These are phyloP conservation scores for Zostera marina DNA, from an alignment of 116 monocot genomes.

Conservation along the genomic window DNA sequence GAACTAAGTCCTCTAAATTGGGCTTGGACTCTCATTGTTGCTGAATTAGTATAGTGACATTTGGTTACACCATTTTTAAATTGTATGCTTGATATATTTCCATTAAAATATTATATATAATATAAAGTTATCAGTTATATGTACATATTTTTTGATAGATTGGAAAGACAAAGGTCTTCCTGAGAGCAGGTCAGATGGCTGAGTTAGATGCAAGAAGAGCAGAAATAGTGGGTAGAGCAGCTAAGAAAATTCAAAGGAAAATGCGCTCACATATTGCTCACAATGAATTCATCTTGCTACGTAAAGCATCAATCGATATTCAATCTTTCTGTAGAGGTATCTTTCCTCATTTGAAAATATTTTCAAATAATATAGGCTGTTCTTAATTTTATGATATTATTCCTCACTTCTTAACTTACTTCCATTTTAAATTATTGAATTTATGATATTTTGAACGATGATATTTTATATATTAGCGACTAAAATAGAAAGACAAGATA, in stretches of 20 bases:
- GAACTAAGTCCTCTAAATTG: no score
- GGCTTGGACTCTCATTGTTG: no score
- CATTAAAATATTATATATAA: not conserved
- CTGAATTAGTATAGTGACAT: not conserved
- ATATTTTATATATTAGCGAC: no score
- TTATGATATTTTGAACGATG: no score
- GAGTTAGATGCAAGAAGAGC: slow-evolving; percentile 77
- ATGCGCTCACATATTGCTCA: slow-evolving; percentile 60
- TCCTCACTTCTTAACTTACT: no score
- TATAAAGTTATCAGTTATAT: not conserved
- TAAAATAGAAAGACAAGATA: no score
- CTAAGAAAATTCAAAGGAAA: slow-evolving; percentile 51
- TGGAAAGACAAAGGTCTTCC: slow-evolving; percentile 72
- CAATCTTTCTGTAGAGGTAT: slow-evolving; percentile 76
- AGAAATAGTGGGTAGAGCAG: slow-evolving; percentile 66
- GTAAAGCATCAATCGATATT: slow-evolving; percentile 46
- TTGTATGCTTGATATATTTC: not conserved
- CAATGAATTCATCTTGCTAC: slow-evolving; percentile 51
- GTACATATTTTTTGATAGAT: slow-evolving; percentile 23
- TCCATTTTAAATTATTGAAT: no score
- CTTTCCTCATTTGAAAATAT: not conserved
- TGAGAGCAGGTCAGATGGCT: slow-evolving; percentile 96
- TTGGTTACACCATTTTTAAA: not conserved
- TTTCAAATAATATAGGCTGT: not conserved
- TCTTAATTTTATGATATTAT: no score